These are phyloP conservation scores for Phaffomyces thermotolerans DNA, from an alignment of 805 yeast species.

Conservation along the genomic window DNA sequence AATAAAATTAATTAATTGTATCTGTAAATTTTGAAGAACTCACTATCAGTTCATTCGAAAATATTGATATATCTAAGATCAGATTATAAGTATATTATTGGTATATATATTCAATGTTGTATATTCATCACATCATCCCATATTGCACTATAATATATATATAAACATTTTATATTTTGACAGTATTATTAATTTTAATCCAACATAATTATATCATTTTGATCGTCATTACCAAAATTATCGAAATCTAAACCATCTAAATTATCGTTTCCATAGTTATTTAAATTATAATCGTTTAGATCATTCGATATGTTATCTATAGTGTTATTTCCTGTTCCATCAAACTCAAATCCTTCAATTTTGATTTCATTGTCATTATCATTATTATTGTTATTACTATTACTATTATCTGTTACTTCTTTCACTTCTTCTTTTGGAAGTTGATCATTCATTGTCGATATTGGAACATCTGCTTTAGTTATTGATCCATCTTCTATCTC, in stretches of 20 bases:
- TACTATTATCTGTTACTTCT: neutral
- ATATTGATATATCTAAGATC: too few relatives aligned
- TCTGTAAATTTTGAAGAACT: too few relatives aligned
- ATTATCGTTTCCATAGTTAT: slow-evolving; percentile 6
- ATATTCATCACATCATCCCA: too few relatives aligned
- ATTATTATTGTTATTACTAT: too few relatives aligned
- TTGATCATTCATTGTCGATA: too few relatives aligned
- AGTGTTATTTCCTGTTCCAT: slow-evolving; percentile 1
- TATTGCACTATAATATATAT: too few relatives aligned
- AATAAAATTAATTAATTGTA: too few relatives aligned
- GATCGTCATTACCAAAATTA: slow-evolving; percentile 7
- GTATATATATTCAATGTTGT: too few relatives aligned
- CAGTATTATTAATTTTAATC: slow-evolving; percentile 2
- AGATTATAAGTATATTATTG: too few relatives aligned
- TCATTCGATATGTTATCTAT: slow-evolving; percentile 4
- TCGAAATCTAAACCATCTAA: slow-evolving; percentile 12
- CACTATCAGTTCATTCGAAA: too few relatives aligned
- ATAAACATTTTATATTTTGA: too few relatives aligned
- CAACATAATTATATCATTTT: slow-evolving; percentile 10
- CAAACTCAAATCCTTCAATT: neutral
- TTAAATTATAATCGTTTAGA: slow-evolving; percentile 6
- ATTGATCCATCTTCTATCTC: neutral
- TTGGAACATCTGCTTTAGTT: neutral
- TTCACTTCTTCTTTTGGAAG: too few relatives aligned
- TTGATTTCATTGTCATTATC: neutral